Base-by-base conservation (phyloP, 345 rosid genomes). In the Cochlearia excelsa region DNA sequence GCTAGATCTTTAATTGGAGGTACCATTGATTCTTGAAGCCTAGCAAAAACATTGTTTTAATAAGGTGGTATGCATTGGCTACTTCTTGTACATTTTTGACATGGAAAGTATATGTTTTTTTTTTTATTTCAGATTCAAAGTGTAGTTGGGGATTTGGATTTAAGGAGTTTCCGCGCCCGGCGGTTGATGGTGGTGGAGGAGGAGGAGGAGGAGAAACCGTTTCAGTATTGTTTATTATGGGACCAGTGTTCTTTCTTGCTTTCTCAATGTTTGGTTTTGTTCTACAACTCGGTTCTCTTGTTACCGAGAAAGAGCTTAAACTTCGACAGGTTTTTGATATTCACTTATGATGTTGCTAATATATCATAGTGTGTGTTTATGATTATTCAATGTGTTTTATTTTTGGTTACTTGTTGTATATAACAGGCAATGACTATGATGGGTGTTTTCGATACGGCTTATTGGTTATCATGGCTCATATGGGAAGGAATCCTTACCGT, bases 191-290 rank as follows among this genome's bases (percentile, higher is more conserved):
- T 37, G 40, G 40, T 2, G 35, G 35, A 3, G 35, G 40, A 33
- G 35, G 35, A 2, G 35, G 35, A 33, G 35, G 26, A 41, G 28
- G 1, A 9, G 45, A 41, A 11, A 16, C 42, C 4, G 46, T 57
- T 44, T 69, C 81, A 42, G 78, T 80, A 1, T 5, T 92, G 38
- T 66, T 43, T 52, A 3, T 56, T 4, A 71, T 76, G 35, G 96
- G 95, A 61, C 95, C 95, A 6, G 69, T 81, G 28, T 92, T 92
- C 60, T 88, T 92, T 74, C 95, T 92, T 63, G 96, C 96, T 6
- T 79, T 83, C 73, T 82, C 95, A 37, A 84, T 88, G 96, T 88
- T 92, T 58, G 81, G 88, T 65, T 92, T 88, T 46, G 98, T 86
- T 45, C 70, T 88, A 43, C 95, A 92, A 76, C 81, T 88, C 3